Conservation (phyloP, 2,329 filamentous ascomycete genomes). For the Cladosporium halotolerans region DNA sequence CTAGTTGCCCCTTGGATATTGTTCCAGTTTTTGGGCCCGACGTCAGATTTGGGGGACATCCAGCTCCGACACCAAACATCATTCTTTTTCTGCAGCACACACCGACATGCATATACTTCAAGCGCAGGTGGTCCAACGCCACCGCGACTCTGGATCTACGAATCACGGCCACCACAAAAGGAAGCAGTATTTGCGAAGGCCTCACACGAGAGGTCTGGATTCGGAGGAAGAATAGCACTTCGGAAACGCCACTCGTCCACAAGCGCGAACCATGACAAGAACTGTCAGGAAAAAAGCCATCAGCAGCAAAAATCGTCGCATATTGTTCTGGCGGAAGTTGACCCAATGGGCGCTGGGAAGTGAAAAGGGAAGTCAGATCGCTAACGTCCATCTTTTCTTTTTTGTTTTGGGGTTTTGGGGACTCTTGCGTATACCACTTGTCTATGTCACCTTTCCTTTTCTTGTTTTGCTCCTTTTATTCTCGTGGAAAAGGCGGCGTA, state of each 20-base stretch:
- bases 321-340: neutral
- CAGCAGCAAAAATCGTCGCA: neutral
- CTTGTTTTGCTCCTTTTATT: neutral
- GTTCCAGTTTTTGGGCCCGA: neutral
- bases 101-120: neutral
- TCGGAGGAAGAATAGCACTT: neutral
- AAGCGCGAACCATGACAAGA: no score
- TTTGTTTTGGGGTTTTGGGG: neutral
- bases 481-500: neutral
- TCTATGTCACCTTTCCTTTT: neutral
- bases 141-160: neutral
- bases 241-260: neutral
- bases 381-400: neutral
- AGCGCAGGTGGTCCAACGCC: neutral
- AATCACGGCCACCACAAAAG: neutral
- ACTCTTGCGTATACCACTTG: neutral
- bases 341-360: neutral
- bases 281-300: neutral
- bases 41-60: neutral
- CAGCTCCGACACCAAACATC: neutral
- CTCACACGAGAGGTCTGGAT: neutral
- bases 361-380: neutral
- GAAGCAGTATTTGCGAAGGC: neutral
- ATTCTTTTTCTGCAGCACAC: neutral
- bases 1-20: constrained; percentile 35